Conservation (phyloP, 2,329 filamentous ascomycete genomes). For the Botrytis sinoallii region DNA sequence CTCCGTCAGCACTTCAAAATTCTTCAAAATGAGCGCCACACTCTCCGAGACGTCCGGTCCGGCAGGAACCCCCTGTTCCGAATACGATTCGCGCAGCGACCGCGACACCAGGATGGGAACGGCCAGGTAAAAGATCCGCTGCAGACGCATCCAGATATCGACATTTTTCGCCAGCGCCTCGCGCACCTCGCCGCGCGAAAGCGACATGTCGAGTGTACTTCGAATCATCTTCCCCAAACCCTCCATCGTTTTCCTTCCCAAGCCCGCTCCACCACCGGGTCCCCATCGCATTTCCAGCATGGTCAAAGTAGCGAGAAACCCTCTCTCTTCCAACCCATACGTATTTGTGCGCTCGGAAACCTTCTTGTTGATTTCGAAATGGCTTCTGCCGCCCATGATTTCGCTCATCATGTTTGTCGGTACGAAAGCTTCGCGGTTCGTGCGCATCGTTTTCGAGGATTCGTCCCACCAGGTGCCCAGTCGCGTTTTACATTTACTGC, state of each 20-base stretch:
- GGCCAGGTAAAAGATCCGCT: slow-evolving; percentile 58
- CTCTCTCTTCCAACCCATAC: slow-evolving; percentile 61
- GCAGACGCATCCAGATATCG: slow-evolving; percentile 63
- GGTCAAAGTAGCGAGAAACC: slow-evolving; percentile 58
- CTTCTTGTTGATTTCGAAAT: slow-evolving; percentile 20
- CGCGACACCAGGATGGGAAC: slow-evolving; percentile 59
- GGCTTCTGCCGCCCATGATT: slow-evolving; percentile 14
- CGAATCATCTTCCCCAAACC: slow-evolving; percentile 57
- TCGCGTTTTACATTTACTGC: slow-evolving; percentile 36
- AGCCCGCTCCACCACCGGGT: slow-evolving; percentile 54
- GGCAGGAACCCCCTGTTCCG: slow-evolving; percentile 52
- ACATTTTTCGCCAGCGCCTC: slow-evolving; percentile 61
- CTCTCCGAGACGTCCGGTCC: slow-evolving; percentile 59
- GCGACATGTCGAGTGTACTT: slow-evolving; percentile 62
- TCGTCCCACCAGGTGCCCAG: slow-evolving; percentile 37
- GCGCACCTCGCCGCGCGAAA: slow-evolving; percentile 55
- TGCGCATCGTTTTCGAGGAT: slow-evolving; percentile 33
- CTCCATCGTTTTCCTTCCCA: slow-evolving; percentile 54
- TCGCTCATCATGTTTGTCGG: slow-evolving; percentile 19
- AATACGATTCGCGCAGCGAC: slow-evolving; percentile 55
- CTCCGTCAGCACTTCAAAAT: slow-evolving; percentile 58
- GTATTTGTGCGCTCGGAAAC: slow-evolving; percentile 30
- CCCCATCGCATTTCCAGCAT: slow-evolving; percentile 50
- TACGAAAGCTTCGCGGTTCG: slow-evolving; percentile 34
- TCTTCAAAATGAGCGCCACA: slow-evolving; percentile 60